Percentiles rank a stretch among this genome's conserved stretches.
Conservation (phyloP, 1,284 basidiomycete genomes). For the Stereum hirsutum region DNA sequence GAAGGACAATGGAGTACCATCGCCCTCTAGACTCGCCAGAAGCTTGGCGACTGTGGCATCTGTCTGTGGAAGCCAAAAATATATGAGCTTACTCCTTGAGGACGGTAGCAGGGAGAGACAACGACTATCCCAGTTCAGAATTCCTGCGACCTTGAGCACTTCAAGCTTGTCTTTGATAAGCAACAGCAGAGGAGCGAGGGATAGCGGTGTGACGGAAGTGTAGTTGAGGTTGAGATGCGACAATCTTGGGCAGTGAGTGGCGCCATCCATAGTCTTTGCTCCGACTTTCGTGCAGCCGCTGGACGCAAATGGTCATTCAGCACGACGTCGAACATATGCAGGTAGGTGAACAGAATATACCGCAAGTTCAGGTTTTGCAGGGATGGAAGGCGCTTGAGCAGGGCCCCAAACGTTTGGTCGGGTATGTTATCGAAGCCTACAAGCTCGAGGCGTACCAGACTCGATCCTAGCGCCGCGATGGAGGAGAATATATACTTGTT, state of each 20-base stretch:
- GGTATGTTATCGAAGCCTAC: conserved; percentile 40
- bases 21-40: conserved; percentile 19
- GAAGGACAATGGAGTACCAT: conserved; percentile 21
- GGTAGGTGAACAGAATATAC: conserved; percentile 23
- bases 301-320: conserved; percentile 3
- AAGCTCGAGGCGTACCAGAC: conserved; percentile 40
- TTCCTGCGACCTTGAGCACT: conserved; percentile 54
- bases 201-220: conserved; percentile 41
- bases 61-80: conserved; percentile 29
- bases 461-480: conserved; percentile 26
- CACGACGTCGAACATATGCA: conserved; percentile 1
- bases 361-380: conserved; percentile 42
- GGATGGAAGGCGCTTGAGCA: conserved; percentile 33
- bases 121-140: conserved; percentile 45
- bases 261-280: conserved; percentile 33
- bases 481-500: conserved; percentile 38
- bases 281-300: conserved; percentile 56
- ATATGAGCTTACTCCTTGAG: conserved; percentile 2
- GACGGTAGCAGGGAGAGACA: neutral
- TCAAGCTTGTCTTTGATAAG: conserved; percentile 32
- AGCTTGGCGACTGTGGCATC: conserved; percentile 44
- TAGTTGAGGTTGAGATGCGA: conserved; percentile 49
- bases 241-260: conserved; percentile 33
- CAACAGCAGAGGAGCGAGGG: conserved; percentile 35
- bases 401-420: conserved; percentile 41